Conservation (phyloP, 805 yeast genomes). For the Hanseniaspora mollemarum region DNA sequence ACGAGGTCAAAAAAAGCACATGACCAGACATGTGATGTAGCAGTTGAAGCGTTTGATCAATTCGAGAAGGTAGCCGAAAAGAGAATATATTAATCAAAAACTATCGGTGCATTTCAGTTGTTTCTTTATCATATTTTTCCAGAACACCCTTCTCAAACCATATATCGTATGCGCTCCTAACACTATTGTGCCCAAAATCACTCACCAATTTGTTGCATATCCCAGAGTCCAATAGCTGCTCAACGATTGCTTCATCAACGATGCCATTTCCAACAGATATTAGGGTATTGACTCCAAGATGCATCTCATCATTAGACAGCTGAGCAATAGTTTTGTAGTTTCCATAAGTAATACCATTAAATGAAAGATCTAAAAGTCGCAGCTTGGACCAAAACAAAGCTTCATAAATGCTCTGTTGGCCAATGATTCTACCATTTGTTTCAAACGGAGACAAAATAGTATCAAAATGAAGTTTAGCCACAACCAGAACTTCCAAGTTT, state of each 20-base stretch:
- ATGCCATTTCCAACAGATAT: background rate
- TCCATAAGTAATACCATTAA: background rate
- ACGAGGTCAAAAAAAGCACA: background rate
- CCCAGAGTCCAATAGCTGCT: background rate
- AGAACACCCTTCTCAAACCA: slow-evolving; percentile 12
- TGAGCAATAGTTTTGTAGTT: background rate
- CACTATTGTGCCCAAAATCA: background rate
- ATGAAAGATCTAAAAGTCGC: slow-evolving; percentile 2
- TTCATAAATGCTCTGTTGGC: background rate
- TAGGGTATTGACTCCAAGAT: background rate
- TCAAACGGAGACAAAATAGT: background rate
- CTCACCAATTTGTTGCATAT: background rate
- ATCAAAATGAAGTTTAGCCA: slow-evolving; percentile 7
- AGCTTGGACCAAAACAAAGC: background rate
- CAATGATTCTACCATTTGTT: background rate
- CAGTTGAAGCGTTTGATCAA: too few species aligned
- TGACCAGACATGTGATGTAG: background rate
- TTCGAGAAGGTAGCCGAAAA: too few species aligned
- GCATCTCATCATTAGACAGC: background rate
- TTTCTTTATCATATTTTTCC: slow-evolving; percentile 1
- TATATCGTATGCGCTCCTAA: background rate
- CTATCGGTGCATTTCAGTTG: too few species aligned
- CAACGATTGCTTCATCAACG: background rate
- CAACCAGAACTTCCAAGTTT: background rate
- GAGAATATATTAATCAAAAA: too few species aligned